Base-by-base conservation (phyloP, 495 filamentous ascomycete species). In the Penicillium desertorum region DNA sequence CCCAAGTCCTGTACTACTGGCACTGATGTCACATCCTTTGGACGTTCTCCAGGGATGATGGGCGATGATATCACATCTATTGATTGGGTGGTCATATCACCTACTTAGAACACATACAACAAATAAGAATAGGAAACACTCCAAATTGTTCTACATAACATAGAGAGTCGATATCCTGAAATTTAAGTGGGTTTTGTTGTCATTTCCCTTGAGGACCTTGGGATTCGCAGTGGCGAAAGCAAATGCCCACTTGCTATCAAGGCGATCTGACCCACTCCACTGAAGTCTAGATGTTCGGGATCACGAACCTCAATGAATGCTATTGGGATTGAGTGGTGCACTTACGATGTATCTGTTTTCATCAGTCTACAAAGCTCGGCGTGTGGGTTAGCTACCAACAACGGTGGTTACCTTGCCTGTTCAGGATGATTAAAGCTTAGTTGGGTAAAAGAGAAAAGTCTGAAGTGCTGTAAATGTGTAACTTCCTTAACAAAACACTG, bases 61-160 rank as follows among this genome's bases (percentile, higher is more conserved):
- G 41, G 45, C 17, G 45, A 70, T 70, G 68, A 70, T 70, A 62
- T 70, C 68, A 70, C 45, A 36, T 11, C 10, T 23, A 54, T 56
- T 60, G 57, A 60, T 57, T 56, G 51, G 46, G 11, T 20, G 37
- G 29, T 6, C 4, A 19, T 17, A 12, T 19, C 11, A 41, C 9
- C 1, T 12, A 12, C 16, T 19, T 3, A 32, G 52, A 23, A 36
- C 29, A 25, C 14, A 39, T 8, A 39, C 16, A 39, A 8, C 5
- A 39, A 39, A 2, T 34, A 34, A 34, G 11, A 39, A 39, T 39
- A n/a, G 1, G 16, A 6, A 39, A 39, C 7, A 39, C 16, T n/a
- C 0, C 16, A 17, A 17, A 39, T 17, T 17, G 16, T n/a, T 17
- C 17, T 17, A 4, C 22, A 7, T 34, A 34, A 4, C 22, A 7